Base-by-base conservation (phyloP, 2,329 filamentous ascomycete genomes). In the Verticillium tricorpus region DNA sequence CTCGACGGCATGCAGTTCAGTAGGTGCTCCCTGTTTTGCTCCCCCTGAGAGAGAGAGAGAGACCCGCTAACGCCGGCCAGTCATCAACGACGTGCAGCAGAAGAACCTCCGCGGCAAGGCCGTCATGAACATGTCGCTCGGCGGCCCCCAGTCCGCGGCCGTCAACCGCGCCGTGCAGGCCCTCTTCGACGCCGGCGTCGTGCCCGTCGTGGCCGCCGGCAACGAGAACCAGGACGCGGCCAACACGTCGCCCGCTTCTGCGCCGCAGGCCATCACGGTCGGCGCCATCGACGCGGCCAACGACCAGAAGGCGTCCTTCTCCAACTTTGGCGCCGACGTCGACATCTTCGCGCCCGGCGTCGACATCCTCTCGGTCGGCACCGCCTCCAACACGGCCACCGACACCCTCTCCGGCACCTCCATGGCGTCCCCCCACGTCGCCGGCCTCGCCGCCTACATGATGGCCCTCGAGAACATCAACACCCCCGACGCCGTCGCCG, bases 381-480 rank as follows among this genome's bases (percentile, higher is more conserved):
- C 85, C 72, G 65, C 69, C n/a, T 79, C 69, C 65, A 73, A 82
- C 68, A 81, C 73, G 22, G 79, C 73, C 64, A 80, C 75, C 58
- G 73, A 73, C 39, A 71, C 70, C 19, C 74, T 86, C 57, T 83
- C 78, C 67, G 84, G 84, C 59, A 86, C 84, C 64, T 83, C 82
- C 64, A 89, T 89, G 87, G 87, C 89, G 31, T 82, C 82, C 14
- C 89, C 89, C 1, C 88, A 90, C 71, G 81, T 91, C 60, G 82
- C 85, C 57, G 89, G 89, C 57, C 78, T 91, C 3, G 86, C 85
- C 15, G 87, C 87, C 32, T 91, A 91, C 74, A 76, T 91, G 35
- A 86, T 91, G 77, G 69, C 76, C 59, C 78, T 86, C 60, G 82
- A 86, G 74, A 68, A 73, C 60, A 72, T 87, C 64, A 77, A 72